phyloP scores from a whole-genome alignment of 495 filamentous ascomycete genomes.

The Talaromyces nanjingensis region DNA sequence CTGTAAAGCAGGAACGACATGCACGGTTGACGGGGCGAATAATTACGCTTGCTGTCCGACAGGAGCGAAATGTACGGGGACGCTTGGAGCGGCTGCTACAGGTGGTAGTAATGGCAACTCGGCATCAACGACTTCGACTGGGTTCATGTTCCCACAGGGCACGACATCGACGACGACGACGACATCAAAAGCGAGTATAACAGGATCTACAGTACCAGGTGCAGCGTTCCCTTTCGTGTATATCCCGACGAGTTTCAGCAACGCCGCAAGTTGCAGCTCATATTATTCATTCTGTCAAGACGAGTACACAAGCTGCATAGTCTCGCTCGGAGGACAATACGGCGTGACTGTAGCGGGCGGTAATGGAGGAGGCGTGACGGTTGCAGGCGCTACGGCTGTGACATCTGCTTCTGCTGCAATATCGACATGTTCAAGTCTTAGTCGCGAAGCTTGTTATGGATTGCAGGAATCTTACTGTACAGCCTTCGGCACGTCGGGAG shows the following conservation, averaged over 20 bases:
- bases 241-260: constrained; percentile 58
- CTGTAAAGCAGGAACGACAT: constrained; percentile 46
- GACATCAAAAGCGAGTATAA: constrained; percentile 22
- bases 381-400: constrained; percentile 47
- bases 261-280: constrained; percentile 56
- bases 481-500: constrained; percentile 24
- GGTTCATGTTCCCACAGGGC: constrained; percentile 31
- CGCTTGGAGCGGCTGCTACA: constrained; percentile 31
- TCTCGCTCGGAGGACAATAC: constrained; percentile 45
- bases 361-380: constrained; percentile 52
- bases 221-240: constrained; percentile 56
- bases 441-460: constrained; percentile 51
- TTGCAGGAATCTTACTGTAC: constrained; percentile 48
- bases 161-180: constrained; percentile 26
- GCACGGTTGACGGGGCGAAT: constrained; percentile 49
- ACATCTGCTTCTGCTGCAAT: constrained; percentile 42
- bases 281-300: constrained; percentile 59
- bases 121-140: constrained; percentile 17
- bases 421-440: constrained; percentile 61
- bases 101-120: constrained; percentile 11
- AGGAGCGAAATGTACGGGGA: constrained; percentile 56
- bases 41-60: constrained; percentile 62
- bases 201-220: constrained; percentile 34
- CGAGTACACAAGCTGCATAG: constrained; percentile 57
- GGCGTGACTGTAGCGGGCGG: constrained; percentile 36